A percentile compares a stretch with the other conserved stretches of the same genome.
Evolutionary conservation across 495 filamentous ascomycete species (phyloP).

Genomic region (Cudoniella acicularis): DNA sequence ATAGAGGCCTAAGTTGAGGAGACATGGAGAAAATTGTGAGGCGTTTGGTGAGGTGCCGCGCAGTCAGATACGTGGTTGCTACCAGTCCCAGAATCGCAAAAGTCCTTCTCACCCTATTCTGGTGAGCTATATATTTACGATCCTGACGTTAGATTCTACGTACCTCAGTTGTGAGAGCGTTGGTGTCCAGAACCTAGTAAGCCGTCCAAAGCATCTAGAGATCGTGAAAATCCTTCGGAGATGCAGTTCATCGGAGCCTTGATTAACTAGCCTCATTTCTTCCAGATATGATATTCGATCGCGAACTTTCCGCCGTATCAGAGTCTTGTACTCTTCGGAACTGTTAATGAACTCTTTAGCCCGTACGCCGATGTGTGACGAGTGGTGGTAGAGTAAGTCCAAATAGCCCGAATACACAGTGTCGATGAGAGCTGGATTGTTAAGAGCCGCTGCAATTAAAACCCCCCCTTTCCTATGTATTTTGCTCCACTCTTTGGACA

Average conservation of each 20-base stretch:
- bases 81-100: no score
- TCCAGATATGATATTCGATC: slow-evolving; percentile 13
- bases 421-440: not conserved
- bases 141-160: no score
- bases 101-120: no score
- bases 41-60: not conserved
- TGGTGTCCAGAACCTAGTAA: not conserved
- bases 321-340: not conserved
- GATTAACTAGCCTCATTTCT: no score
- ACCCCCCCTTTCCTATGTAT: not conserved
- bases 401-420: not conserved
- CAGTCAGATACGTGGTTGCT: no score
- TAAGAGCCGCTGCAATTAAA: not conserved
- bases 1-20: not conserved
- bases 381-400: not conserved
- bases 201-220: not conserved
- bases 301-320: not conserved
- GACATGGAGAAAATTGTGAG: not conserved
- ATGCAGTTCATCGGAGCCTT: no score
- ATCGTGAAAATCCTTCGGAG: not conserved
- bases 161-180: no score
- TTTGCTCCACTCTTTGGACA: slow-evolving; percentile 1
- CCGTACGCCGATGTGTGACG: not conserved
- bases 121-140: no score
- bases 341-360: not conserved